A percentile compares a stretch with the other conserved stretches of the same genome.
These are phyloP conservation scores for Xylaria sp. DNA, from an alignment of 495 filamentous ascomycete genomes.

Conservation along the genomic window DNA sequence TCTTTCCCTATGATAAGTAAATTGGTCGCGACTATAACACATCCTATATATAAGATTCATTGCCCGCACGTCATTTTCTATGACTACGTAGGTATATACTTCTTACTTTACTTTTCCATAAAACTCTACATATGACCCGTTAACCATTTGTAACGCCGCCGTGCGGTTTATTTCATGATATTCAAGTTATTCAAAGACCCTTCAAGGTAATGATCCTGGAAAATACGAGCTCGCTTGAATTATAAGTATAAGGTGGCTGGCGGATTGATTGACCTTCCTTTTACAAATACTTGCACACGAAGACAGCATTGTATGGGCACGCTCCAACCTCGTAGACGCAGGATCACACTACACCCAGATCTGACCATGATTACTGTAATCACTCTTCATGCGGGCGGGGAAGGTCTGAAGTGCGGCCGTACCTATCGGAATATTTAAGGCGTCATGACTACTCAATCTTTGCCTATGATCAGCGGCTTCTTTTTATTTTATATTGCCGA, in stretches of 20 bases:
- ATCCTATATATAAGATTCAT: not conserved
- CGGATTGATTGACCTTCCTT: conserved; percentile 11
- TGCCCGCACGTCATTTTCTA: not conserved
- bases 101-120: no score
- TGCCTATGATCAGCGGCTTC: not conserved
- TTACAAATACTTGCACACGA: not conserved
- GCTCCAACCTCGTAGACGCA: conserved; percentile 9
- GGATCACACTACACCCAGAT: not conserved
- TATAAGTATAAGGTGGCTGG: not conserved
- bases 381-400: not conserved
- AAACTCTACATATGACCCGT: no score
- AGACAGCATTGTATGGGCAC: not conserved
- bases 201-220: not conserved
- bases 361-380: conserved; percentile 16
- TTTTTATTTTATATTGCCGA: not conserved
- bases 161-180: not conserved
- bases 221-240: not conserved
- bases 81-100: not conserved
- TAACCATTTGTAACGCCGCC: not conserved
- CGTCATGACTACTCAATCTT: conserved; percentile 2
- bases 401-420: not conserved
- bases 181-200: not conserved
- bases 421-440: conserved; percentile 4
- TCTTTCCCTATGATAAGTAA: not conserved
- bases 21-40: not conserved